Base-by-base conservation (phyloP, 257 asterid genomes). In the Nicotiana otophora region DNA sequence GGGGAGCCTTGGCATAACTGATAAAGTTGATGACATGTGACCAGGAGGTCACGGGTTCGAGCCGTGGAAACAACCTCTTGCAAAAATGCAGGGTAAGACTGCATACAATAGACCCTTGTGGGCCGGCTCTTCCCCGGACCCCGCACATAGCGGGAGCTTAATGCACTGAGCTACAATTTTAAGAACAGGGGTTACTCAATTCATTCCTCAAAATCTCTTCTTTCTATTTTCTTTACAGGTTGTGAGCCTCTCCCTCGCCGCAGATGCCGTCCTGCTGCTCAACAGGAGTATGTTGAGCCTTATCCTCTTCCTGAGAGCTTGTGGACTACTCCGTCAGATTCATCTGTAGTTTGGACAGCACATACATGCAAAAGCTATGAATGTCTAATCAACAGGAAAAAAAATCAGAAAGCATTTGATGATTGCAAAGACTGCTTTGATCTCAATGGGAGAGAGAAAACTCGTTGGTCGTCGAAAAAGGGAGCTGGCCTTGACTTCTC, bases 181-280 rank as follows among this genome's bases (percentile, higher is more conserved):
- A 19, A 28, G 77, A 36, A 67, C 2, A 68, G 0, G 78, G 39
- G 12, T 5, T 42, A 70, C 14, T 1, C 0, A 26, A 75, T 53
- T 28, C 31, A 60, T 8, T 75, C 1, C 63, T 75, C 46, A 51
- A 51, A 75, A 75, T 51, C 80, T 51, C 39, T 3, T 72, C 34
- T 42, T 0, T 20, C 62, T 48, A 3, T 51, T 75, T 12, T 51
- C 31, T 15, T 75, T 51, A 75, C 64, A 75, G 80, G 96, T 51
- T 93, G 97, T 72, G 97, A 91, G 87, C 97, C 97, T 10, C 94
- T 93, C 54, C 94, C 97, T 12, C 87, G 94, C 5, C 88, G 97
- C n/a, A 94, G 96, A 61, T 91, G 97, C 87, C 96, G 89, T 69
- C 93, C 93, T 15, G 88, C 91, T 7, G 85, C 97, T 51, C 84